Evolutionary conservation across 2,329 filamentous ascomycete genomes (phyloP), one percentile per base, ranked within the genome.

Genomic region (Macrophomina tecta): DNA sequence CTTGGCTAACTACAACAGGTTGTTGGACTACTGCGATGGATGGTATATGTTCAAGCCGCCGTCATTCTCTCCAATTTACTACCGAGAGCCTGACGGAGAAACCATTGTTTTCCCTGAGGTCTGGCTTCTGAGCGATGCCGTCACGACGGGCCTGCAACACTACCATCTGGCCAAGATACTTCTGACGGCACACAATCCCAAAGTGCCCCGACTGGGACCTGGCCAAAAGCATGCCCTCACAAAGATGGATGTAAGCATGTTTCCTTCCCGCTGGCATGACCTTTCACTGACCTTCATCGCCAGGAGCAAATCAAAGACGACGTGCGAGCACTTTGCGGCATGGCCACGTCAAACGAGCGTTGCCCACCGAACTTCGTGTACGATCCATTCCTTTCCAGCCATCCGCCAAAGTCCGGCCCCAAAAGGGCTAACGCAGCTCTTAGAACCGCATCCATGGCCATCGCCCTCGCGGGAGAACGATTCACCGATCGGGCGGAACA

Each of bases 111-210:
- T 90, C 69, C 87, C 87, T 0, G 82, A 87, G 60, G 80, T 89
- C 2, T 86, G 85, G 78, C 86, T 87, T 71, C 78, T 86, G 12
- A 84, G 82, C 51, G 84, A 85, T 83, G 87, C 71, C 79, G 83
- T 84, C 65, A 86, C 87, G 5, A 85, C 87, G 8, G 88, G 87
- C 0, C 79, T 87, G 16, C 87, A 88, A 64, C 87, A 89, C 73
- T 83, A 87, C 70, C 83, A 87, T 66, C 79, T 90, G 2, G 85
- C 86, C 0, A 80, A 83, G 48, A 82, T 89, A 5, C 82, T 90
- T 38, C 79, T 90, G 1, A 78, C 82, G 18, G 84, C 84, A 28
- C 86, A 87, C 69, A 83, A 89, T 70, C 86, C 85, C 0, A 82
- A 77, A 7, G 77, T 85, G 2, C 86, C 85, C 0, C 79, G 80